A percentile compares a stretch with the other conserved stretches of the same genome.
Conservation (phyloP, 495 filamentous ascomycete genomes). For the Penicillium pancosmium region DNA sequence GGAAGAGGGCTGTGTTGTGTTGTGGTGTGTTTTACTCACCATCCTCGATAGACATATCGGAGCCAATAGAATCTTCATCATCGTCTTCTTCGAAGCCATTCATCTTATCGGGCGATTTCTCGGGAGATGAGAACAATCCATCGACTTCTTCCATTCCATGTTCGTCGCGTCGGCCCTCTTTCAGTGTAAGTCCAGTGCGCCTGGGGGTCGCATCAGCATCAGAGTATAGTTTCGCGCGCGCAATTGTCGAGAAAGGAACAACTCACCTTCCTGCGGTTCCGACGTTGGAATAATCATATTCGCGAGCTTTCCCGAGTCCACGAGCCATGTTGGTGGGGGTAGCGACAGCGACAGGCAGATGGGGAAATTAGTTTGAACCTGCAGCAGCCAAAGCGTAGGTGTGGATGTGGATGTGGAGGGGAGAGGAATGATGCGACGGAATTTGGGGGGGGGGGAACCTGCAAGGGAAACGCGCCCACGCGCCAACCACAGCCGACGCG, state of each 20-base stretch:
- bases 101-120: conserved; percentile 54
- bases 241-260: background rate
- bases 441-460: conserved; percentile 30
- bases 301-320: conserved; percentile 53
- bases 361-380: conserved; percentile 7
- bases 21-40: conserved; percentile 28
- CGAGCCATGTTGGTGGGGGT: conserved; percentile 43
- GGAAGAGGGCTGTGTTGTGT: background rate
- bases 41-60: conserved; percentile 54
- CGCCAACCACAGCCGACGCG: conserved; percentile 45
- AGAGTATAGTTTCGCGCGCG: background rate
- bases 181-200: conserved; percentile 82
- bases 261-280: conserved; percentile 66
- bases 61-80: conserved; percentile 38
- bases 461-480: conserved; percentile 24
- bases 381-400: background rate
- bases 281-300: conserved; percentile 64
- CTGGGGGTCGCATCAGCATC: conserved; percentile 38
- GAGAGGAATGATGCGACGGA: conserved; percentile 33
- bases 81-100: conserved; percentile 35
- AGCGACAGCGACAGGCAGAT: too few relatives aligned
- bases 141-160: conserved; percentile 88
- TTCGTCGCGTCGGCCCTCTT: conserved; percentile 85
- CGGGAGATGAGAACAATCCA: conserved; percentile 86
- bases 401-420: conserved; percentile 19